Conservation (phyloP, 768 basidiomycete genomes). For the Naganishia friedmannii region DNA sequence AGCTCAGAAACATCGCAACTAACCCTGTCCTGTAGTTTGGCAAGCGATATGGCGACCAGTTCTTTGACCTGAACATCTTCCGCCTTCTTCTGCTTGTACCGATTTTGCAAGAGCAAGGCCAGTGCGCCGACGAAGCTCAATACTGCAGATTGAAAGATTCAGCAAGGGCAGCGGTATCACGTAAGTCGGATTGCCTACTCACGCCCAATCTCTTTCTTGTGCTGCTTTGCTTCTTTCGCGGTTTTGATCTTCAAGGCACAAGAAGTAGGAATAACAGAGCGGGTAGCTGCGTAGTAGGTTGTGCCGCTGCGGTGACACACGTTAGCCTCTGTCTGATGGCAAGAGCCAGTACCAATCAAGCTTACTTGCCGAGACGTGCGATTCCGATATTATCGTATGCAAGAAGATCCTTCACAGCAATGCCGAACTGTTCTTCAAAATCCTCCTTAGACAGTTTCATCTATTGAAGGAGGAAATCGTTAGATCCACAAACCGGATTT, state of each 20-base stretch:
- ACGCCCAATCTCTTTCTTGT: conserved; percentile 49
- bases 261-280: conserved; percentile 50
- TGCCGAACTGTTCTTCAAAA: conserved; percentile 16
- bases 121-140: conserved; percentile 33
- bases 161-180: neutral
- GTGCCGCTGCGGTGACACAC: conserved; percentile 20
- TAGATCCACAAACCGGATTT: neutral
- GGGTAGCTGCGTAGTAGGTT: conserved; percentile 36
- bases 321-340: conserved; percentile 36
- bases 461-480: neutral
- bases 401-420: conserved; percentile 23
- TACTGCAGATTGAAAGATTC: neutral
- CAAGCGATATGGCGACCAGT: conserved; percentile 45
- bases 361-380: conserved; percentile 26
- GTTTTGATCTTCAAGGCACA: conserved; percentile 42
- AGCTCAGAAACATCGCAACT: conserved; percentile 14
- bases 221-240: conserved; percentile 29
- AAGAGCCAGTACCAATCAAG: conserved; percentile 20
- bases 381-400: conserved; percentile 22
- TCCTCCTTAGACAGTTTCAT: conserved; percentile 21
- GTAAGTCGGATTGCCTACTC: conserved; percentile 22
- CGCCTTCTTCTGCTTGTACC: conserved; percentile 33
- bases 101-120: conserved; percentile 33
- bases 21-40: conserved; percentile 49
- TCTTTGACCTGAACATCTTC: conserved; percentile 50